Base-by-base conservation (phyloP, 371 early-diverging fungal species). In the Saksenaea oblongispora region DNA sequence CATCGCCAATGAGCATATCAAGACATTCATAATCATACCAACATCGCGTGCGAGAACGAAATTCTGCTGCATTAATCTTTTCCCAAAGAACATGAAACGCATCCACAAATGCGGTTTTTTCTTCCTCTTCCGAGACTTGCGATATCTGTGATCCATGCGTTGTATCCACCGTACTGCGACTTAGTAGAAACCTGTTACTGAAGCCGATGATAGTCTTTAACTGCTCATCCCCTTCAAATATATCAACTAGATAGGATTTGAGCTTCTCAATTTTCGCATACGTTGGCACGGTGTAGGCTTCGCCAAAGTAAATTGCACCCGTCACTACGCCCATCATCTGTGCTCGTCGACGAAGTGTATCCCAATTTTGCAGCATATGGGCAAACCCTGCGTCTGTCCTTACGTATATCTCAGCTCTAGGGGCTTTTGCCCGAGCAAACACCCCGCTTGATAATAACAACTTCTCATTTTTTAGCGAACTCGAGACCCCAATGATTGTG, bases 141-240 rank as follows among this genome's bases (percentile, higher is more conserved):
- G 24, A 35, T 11, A 22, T 18, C 7, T n/a, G 5, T 0, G 22
- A 22, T 47, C 15, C 47, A 18, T n/a, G 7, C 34, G 51, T 28
- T 11, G 13, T 17, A 39, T 54, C 53, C 34, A 53, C 39, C n/a
- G 27, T 36, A 27, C 26, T 22, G 1, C 35, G 9, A 28, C 28
- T 57, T 17, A 59, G 57, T 7, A 69, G 54, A 31, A 72, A 75
- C 22, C 69, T 76, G 44, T 58, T 58, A 24, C 74, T 78, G 67
- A 78, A 78, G 0, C 64, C 74, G 18, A 75, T 69, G 1, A 73
- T 53, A 17, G 66, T 64, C 58, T 83, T 89, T 10, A 92, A 61
- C 5, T 84, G 65, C 8, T 92, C 92, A 60, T 94, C 95, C 1
- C 87, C 80, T 67, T 92, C 93, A 44, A 80, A 87, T 31, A 93